Percentiles rank a stretch among this genome's conserved stretches.
Conservation (phyloP, 1,139 yeast species). For the Blastobotrys proliferans region DNA sequence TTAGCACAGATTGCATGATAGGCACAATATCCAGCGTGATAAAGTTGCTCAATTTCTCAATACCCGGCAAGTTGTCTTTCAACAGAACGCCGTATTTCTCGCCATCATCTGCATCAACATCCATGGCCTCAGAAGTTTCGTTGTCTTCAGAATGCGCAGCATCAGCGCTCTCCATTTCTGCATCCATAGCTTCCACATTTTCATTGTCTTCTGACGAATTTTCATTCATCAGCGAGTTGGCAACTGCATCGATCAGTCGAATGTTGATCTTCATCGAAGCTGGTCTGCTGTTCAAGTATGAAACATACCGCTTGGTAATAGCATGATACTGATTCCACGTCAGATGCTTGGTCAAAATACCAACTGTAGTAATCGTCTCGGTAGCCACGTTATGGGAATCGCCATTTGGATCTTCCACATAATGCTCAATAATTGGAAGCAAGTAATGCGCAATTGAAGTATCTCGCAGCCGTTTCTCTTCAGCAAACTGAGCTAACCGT, state of each 20-base stretch:
- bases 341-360: constrained; percentile 53
- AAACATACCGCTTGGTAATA: constrained; percentile 63
- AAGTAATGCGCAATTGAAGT: constrained; percentile 72
- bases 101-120: constrained; percentile 13
- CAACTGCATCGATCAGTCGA: constrained; percentile 57
- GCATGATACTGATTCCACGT: constrained; percentile 83
- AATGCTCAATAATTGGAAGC: constrained; percentile 80
- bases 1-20: constrained; percentile 53
- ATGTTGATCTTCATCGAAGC: constrained; percentile 58
- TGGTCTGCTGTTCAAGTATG: constrained; percentile 49
- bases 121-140: constrained; percentile 18
- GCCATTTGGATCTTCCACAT: constrained; percentile 48
- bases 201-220: constrained; percentile 15
- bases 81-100: constrained; percentile 20
- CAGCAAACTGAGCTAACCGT: constrained; percentile 46
- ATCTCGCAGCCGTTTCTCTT: constrained; percentile 41
- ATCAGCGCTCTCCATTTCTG: constrained; percentile 37
- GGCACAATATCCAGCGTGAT: constrained; percentile 60
- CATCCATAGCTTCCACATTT: constrained; percentile 14
- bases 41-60: constrained; percentile 47
- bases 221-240: constrained; percentile 45
- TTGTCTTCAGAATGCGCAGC: constrained; percentile 40
- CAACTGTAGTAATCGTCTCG: constrained; percentile 65
- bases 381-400: constrained; percentile 68
- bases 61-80: constrained; percentile 32